Percentiles rank a stretch among this genome's conserved stretches.
Conservation (phyloP, 2,329 filamentous ascomycete genomes). For the Paecilomyces niveus region DNA sequence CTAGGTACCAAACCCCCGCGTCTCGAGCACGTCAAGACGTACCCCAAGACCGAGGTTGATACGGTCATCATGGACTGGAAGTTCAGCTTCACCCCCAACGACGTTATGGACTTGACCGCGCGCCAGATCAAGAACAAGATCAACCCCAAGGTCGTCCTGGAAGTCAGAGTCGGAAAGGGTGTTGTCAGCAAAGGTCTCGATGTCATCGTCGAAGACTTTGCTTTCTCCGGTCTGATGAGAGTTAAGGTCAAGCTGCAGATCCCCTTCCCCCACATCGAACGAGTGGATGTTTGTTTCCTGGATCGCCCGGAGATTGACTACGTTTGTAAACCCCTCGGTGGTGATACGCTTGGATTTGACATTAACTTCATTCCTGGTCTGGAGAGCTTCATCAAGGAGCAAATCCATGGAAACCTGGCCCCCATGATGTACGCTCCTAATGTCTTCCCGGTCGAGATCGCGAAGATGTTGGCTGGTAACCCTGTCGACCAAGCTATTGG, state of each 20-base stretch:
- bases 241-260: conserved; percentile 97
- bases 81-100: conserved; percentile 97
- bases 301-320: conserved; percentile 88
- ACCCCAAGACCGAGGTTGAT: conserved; percentile 91
- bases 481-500: conserved; percentile 94
- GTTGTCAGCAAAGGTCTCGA: conserved; percentile 96
- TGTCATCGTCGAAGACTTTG: conserved; percentile 96
- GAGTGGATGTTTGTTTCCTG: conserved; percentile 90
- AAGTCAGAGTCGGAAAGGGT: conserved; percentile 90
- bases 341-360: conserved; percentile 92
- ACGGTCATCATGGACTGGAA: conserved; percentile 99
- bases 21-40: conserved; percentile 96
- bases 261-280: conserved; percentile 90
- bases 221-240: conserved; percentile 90
- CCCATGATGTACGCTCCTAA: conserved; percentile 99
- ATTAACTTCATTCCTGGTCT: conserved; percentile 98
- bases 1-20: conserved; percentile 91
- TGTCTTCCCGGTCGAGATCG: conserved; percentile 96
- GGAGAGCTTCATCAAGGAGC: conserved; percentile 87
- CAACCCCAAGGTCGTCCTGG: conserved; percentile 92
- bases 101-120: conserved; percentile 82
- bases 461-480: conserved; percentile 93
- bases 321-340: conserved; percentile 93
- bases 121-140: conserved; percentile 90
- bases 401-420: conserved; percentile 86